Percentiles rank a stretch among this genome's conserved stretches.
Conservation (phyloP, 129 eudicot genomes). For the Scalesia atractyloides region DNA sequence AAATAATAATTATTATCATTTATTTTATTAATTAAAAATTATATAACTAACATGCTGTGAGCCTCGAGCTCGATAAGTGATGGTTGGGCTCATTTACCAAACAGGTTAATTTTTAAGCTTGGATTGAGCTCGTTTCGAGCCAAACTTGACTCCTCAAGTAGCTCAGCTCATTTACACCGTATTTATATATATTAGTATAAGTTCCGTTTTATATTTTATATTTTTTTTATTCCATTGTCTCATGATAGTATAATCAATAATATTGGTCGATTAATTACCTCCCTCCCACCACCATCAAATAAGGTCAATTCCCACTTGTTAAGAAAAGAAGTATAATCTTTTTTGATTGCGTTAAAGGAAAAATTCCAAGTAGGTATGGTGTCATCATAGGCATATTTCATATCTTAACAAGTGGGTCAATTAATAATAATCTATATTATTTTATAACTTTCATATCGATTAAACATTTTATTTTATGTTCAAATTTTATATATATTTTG, state of each 20-base stretch:
- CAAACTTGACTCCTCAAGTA: too few relatives aligned
- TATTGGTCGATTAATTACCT: slow-evolving; percentile 47
- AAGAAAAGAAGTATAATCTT: slow-evolving; percentile 30
- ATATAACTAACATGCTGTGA: too few relatives aligned
- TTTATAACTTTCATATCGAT: too few relatives aligned
- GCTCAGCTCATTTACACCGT: too few relatives aligned
- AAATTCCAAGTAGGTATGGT: slow-evolving; percentile 71
- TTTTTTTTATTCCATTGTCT: slow-evolving; percentile 53
- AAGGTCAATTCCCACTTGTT: slow-evolving; percentile 63
- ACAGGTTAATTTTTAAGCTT: too few relatives aligned
- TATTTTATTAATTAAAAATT: too few relatives aligned
- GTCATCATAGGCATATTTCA: slow-evolving; percentile 52
- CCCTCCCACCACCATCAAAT: slow-evolving; percentile 45
- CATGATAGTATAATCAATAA: slow-evolving; percentile 31
- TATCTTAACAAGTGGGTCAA: slow-evolving; percentile 41
- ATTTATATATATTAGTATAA: neutral
- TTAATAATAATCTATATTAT: neutral
- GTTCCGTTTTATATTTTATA: slow-evolving; percentile 14
- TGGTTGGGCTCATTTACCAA: too few relatives aligned
- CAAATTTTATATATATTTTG: too few relatives aligned
- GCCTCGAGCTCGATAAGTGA: too few relatives aligned
- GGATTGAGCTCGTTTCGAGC: too few relatives aligned
- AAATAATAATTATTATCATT: too few relatives aligned
- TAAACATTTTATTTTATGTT: too few relatives aligned
- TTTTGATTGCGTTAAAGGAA: slow-evolving; percentile 40